phyloP scores from a whole-genome alignment of 2,329 filamentous ascomycete genomes.

The Fusarium ramigenum region DNA sequence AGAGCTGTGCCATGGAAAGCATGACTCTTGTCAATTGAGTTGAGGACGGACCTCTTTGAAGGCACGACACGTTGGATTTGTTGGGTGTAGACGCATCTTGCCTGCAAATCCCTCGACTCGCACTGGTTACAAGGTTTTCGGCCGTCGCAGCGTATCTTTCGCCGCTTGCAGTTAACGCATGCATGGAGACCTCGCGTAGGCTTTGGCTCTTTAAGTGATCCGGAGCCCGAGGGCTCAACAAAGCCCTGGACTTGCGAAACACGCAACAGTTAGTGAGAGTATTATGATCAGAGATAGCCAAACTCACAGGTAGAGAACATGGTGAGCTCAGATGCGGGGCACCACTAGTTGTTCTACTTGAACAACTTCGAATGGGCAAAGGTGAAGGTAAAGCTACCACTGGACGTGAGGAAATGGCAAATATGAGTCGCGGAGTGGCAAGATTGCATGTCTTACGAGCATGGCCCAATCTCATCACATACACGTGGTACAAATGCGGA shows the following conservation, averaged over 20 bases:
- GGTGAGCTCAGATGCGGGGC: background rate
- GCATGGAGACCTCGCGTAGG: background rate
- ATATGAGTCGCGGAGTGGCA: background rate
- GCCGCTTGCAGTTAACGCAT: background rate
- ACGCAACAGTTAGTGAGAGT: background rate
- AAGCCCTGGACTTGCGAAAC: background rate
- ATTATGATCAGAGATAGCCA: no score
- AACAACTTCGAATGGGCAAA: background rate
- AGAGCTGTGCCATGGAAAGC: background rate
- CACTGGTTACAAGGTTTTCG: constrained; percentile 4
- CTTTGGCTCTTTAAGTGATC: background rate
- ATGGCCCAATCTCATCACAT: background rate
- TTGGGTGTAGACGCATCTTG: background rate
- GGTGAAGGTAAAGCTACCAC: background rate
- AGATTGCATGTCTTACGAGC: background rate
- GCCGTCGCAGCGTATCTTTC: constrained; percentile 5
- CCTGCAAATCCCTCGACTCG: background rate
- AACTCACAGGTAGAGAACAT: constrained; percentile 4
- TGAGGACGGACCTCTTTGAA: background rate
- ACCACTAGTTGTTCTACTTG: background rate
- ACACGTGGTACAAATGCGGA: background rate
- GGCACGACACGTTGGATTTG: background rate
- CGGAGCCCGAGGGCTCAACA: background rate
- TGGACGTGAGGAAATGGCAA: background rate
- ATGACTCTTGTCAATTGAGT: background rate